Evolutionary conservation across 306 rosid genomes (phyloP), one percentile per base, ranked within the genome.

Genomic region (Prunus mira): DNA sequence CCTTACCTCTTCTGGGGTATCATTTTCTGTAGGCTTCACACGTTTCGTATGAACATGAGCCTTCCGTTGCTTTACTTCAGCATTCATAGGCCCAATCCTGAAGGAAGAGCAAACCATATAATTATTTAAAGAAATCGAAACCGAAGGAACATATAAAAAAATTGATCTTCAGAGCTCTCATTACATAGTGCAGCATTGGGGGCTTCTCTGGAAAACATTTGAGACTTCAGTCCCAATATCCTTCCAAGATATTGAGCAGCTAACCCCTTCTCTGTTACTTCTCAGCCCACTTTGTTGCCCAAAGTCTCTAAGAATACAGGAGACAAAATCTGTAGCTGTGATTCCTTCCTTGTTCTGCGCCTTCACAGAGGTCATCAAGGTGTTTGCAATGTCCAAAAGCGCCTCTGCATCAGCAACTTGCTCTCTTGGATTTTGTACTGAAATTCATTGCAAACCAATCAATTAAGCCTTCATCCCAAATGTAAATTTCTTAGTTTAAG

Each of bases 401-500:
- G 96, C 97, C 79, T 92, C 97, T 0, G 96, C 98, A 76, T 92
- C 98, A 2, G 97, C 96, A 72, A 94, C 93, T 60, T 94, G 97
- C 72, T 94, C 98, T 76, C 97, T 79, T 0, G 98, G 98, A 75
- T 87, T 92, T 80, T 78, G 84, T 10, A 94, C 98, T 90, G 89
- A 54, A 79, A 76, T 2, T 1, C 74, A 45, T 71, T 54, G 75
- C 20, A 55, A n/a, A 22, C 50, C 66, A 14, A 10, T 72, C 11
- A 7, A 7, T 72, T 8, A 38, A 38, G 76, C 38, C 65, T 60
- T 11, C 12, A 12, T 4, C 58, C 15, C 6, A 22, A n/a, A 60
- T 3, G 7, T 19, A 66, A 41, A 34, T 25, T 2, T 24, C 56
- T 67, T 66, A 19, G 13, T 22, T 9, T 0, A 1, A 54, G 3